Percentiles rank a stretch among this genome's conserved stretches.
phyloP scores from a whole-genome alignment of 345 rosid species.

The Eucalyptus tenuipes region DNA sequence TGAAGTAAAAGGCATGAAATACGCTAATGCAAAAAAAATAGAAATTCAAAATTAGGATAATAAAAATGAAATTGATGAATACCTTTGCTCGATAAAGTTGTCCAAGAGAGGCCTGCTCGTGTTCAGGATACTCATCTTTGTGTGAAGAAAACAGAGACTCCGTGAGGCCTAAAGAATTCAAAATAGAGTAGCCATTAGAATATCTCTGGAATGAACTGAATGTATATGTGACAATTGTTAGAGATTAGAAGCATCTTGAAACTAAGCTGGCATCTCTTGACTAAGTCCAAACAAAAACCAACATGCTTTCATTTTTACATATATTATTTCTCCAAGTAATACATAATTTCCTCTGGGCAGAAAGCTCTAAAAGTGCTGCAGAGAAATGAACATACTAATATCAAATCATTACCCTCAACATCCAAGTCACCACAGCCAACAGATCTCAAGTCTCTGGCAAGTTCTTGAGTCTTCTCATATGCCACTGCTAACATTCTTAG shows the following conservation, averaged over 20 bases:
- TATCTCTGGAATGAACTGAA: background rate
- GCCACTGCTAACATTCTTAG: constrained; percentile 95
- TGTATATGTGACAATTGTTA: background rate
- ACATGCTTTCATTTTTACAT: background rate
- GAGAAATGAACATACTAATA: background rate
- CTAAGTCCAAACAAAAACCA: background rate
- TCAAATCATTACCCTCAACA: constrained; percentile 56
- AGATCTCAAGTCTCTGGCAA: constrained; percentile 83
- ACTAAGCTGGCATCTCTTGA: background rate
- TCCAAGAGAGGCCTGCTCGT: constrained; percentile 83
- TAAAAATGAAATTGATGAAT: background rate
- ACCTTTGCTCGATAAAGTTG: constrained; percentile 93
- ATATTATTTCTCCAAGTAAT: background rate
- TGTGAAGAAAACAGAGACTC: constrained; percentile 89
- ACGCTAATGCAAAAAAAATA: background rate
- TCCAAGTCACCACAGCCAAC: constrained; percentile 99
- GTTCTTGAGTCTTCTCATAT: constrained; percentile 96
- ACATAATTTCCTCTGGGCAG: background rate
- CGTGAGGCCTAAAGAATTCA: constrained; percentile 57
- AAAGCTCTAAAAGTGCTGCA: background rate
- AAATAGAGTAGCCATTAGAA: background rate
- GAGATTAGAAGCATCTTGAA: background rate
- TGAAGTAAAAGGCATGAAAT: constrained; percentile 3
- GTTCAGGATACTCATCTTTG: constrained; percentile 95
- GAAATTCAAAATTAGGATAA: background rate